Evolutionary conservation across 345 rosid species (phyloP).

Genomic region (Gossypium rotundifolium): DNA sequence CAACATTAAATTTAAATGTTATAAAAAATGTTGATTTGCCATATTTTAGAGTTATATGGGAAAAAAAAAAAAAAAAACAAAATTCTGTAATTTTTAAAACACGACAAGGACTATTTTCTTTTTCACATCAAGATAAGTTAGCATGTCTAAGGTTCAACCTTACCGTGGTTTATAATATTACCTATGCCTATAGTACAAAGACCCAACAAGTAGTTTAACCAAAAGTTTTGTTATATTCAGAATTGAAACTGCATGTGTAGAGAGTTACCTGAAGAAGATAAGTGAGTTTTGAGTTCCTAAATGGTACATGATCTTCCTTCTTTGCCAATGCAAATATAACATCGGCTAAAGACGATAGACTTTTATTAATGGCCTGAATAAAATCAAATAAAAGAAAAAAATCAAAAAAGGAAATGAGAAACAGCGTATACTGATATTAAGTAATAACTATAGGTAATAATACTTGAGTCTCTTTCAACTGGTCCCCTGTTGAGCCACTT

Average conservation of each 20-base stretch:
- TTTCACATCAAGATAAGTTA: too few species aligned
- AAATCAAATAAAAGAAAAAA: background rate
- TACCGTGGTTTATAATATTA: too few species aligned
- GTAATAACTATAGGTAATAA: background rate
- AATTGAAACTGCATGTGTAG: background rate
- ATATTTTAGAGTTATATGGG: too few species aligned
- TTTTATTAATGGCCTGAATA: conserved; percentile 83
- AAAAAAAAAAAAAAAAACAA: too few species aligned
- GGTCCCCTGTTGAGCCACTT: conserved; percentile 95
- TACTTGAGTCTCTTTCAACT: conserved; percentile 95
- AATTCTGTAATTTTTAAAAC: too few species aligned
- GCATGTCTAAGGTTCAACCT: too few species aligned
- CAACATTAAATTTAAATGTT: too few species aligned
- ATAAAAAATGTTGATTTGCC: too few species aligned
- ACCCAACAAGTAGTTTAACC: background rate
- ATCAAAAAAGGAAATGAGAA: background rate
- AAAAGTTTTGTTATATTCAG: background rate
- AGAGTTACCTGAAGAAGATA: conserved; percentile 88
- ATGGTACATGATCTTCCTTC: conserved; percentile 93
- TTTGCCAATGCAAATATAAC: conserved; percentile 87
- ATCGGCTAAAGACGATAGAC: conserved; percentile 87
- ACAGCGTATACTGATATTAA: background rate
- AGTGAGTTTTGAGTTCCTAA: conserved; percentile 89
- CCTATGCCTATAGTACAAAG: background rate
- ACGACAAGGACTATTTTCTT: too few species aligned